Evolutionary conservation across 1,139 yeast species (phyloP).

Genomic region (Zygoascus meyerae): DNA sequence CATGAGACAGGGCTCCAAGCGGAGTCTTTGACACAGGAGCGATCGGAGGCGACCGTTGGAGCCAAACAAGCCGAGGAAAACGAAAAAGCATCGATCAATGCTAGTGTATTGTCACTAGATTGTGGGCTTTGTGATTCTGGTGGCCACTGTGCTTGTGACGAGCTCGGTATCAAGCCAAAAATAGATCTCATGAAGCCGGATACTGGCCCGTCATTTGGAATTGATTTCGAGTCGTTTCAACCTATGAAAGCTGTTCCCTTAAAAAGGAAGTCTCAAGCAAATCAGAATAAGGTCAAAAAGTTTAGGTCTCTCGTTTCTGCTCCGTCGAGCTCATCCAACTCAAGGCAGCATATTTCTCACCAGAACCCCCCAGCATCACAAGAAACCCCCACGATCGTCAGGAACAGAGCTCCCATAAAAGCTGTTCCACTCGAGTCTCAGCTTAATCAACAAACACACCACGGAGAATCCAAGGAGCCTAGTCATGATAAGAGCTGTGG

Average conservation of each 20-base stretch:
- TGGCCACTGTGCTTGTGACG: slow-evolving; percentile 32
- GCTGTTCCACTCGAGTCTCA: no score
- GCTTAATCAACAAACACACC: no score
- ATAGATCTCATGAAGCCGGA: slow-evolving; percentile 5
- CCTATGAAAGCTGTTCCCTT: slow-evolving; percentile 26
- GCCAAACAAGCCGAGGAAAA: background rate
- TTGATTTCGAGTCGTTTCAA: slow-evolving; percentile 19
- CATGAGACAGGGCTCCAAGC: background rate
- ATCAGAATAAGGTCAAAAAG: slow-evolving; percentile 4
- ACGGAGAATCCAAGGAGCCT: slow-evolving; percentile 8
- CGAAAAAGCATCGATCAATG: background rate
- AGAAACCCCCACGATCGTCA: no score
- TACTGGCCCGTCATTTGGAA: slow-evolving; percentile 7
- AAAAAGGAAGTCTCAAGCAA: slow-evolving; percentile 11
- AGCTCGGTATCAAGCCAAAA: slow-evolving; percentile 25
- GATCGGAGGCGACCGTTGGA: background rate
- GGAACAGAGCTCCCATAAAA: no score
- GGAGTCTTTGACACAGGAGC: no score
- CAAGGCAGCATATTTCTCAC: no score
- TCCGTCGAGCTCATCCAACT: slow-evolving; percentile 7
- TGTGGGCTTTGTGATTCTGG: slow-evolving; percentile 32
- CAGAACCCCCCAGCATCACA: no score
- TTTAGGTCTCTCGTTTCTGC: background rate
- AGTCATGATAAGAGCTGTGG: background rate
- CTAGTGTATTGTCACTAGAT: slow-evolving; percentile 5